Evolutionary conservation across 495 filamentous ascomycete genomes (phyloP).

Genomic region (Penicillium egyptiacum): DNA sequence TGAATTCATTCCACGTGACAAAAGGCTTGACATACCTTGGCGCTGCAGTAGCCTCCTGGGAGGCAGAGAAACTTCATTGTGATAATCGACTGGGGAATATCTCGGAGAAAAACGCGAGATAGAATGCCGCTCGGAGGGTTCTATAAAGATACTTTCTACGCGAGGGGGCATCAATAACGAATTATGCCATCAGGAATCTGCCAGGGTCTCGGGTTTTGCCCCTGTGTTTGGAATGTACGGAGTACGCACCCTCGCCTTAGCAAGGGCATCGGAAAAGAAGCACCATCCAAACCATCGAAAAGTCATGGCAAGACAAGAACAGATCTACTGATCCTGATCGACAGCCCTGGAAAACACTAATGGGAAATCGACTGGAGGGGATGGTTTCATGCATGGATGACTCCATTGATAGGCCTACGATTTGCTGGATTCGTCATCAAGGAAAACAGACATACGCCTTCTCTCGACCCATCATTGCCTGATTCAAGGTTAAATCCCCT

Average conservation of each 20-base stretch:
- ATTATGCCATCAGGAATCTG: conserved; percentile 15
- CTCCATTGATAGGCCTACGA: background rate
- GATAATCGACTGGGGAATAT: background rate
- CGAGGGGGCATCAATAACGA: conserved; percentile 2
- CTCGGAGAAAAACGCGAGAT: background rate
- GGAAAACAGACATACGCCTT: conserved; percentile 15
- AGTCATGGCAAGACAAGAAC: background rate
- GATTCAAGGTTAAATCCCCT: conserved; percentile 10
- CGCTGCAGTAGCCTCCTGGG: conserved; percentile 28
- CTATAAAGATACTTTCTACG: background rate
- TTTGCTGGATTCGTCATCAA: conserved; percentile 12
- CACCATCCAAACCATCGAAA: background rate
- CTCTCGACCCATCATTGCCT: conserved; percentile 12
- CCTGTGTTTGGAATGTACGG: conserved; percentile 23
- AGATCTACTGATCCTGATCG: conserved; percentile 14
- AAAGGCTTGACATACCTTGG: conserved; percentile 19
- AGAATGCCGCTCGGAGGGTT: background rate
- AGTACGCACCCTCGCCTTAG: conserved; percentile 23
- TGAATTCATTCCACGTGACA: background rate
- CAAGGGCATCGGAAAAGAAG: conserved; percentile 21
- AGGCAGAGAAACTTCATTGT: conserved; percentile 35
- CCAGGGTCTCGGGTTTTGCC: conserved; percentile 15
- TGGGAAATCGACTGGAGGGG: background rate
- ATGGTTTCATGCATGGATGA: conserved; percentile 5
- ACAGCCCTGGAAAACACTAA: conserved; percentile 13